Evolutionary conservation across 2,329 filamentous ascomycete species (phyloP).

Genomic region (Aspergillus fumigatiaffinis): DNA sequence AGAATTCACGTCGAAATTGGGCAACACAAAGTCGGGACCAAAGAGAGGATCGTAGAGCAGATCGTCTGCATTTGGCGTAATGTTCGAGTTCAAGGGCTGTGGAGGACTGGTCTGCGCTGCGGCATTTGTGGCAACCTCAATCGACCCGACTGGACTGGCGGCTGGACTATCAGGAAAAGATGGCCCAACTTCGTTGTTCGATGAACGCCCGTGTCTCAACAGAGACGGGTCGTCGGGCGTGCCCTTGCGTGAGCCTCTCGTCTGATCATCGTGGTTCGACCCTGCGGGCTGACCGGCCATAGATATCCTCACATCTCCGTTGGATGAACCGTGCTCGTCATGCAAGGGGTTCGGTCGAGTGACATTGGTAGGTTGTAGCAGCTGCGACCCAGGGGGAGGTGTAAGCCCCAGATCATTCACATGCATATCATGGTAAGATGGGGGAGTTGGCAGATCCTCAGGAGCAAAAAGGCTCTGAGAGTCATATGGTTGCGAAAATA

Average conservation of each 20-base stretch:
- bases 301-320: not conserved
- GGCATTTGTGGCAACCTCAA: not conserved
- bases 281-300: not conserved
- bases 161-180: not conserved
- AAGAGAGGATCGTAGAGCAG: conserved; percentile 17
- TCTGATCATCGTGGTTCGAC: not conserved
- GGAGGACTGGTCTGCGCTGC: not conserved
- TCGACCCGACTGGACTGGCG: not conserved
- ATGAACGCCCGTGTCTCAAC: not conserved
- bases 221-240: not conserved
- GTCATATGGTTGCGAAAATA: conserved; percentile 8
- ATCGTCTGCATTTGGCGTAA: conserved; percentile 5
- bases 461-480: conserved; percentile 13
- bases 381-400: conserved; percentile 38
- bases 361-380: conserved; percentile 15
- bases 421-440: conserved; percentile 20
- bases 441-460: conserved; percentile 19
- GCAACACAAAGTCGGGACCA: conserved; percentile 14
- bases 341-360: conserved; percentile 4
- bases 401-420: conserved; percentile 41
- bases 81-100: not conserved
- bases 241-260: not conserved
- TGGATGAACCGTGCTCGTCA: conserved; percentile 7
- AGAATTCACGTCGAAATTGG: conserved; percentile 14
- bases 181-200: not conserved